Evolutionary conservation across 1,284 basidiomycete genomes (phyloP).

Genomic region (Laetiporus sulphureus): DNA sequence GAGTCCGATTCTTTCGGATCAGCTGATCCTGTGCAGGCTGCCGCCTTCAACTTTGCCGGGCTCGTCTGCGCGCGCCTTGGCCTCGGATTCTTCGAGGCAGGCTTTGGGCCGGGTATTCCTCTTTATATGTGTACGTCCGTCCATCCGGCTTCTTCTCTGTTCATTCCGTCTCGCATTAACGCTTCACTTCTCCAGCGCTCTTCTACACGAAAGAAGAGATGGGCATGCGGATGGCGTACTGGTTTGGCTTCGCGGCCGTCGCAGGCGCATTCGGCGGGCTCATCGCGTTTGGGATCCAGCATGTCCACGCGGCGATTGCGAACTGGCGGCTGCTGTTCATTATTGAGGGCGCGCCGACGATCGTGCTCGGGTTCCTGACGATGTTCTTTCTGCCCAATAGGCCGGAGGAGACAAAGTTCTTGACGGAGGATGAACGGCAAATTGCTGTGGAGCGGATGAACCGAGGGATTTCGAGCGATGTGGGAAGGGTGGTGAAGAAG

Average conservation of each 20-base stretch:
- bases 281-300: slow-evolving; percentile 65
- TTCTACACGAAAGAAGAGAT: slow-evolving; percentile 73
- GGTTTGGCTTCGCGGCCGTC: slow-evolving; percentile 76
- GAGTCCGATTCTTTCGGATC: too few relatives aligned
- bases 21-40: slow-evolving; percentile 47
- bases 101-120: slow-evolving; percentile 68
- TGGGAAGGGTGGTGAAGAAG: slow-evolving; percentile 60
- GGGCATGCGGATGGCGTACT: slow-evolving; percentile 67
- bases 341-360: slow-evolving; percentile 67
- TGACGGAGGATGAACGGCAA: slow-evolving; percentile 67
- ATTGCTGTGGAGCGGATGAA: slow-evolving; percentile 74
- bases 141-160: not conserved
- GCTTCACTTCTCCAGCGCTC: slow-evolving; percentile 41
- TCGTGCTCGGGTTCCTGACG: slow-evolving; percentile 63
- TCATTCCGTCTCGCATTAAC: not conserved
- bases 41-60: slow-evolving; percentile 48
- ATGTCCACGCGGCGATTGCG: slow-evolving; percentile 40
- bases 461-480: slow-evolving; percentile 58
- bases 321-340: slow-evolving; percentile 73
- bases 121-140: slow-evolving; percentile 59
- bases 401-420: slow-evolving; percentile 67
- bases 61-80: slow-evolving; percentile 54
- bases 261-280: slow-evolving; percentile 75
- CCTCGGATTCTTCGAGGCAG: slow-evolving; percentile 66
- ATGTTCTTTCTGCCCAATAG: slow-evolving; percentile 67